Evolutionary conservation across 2,329 filamentous ascomycete species (phyloP).

Genomic region (Penicillium sp.): DNA sequence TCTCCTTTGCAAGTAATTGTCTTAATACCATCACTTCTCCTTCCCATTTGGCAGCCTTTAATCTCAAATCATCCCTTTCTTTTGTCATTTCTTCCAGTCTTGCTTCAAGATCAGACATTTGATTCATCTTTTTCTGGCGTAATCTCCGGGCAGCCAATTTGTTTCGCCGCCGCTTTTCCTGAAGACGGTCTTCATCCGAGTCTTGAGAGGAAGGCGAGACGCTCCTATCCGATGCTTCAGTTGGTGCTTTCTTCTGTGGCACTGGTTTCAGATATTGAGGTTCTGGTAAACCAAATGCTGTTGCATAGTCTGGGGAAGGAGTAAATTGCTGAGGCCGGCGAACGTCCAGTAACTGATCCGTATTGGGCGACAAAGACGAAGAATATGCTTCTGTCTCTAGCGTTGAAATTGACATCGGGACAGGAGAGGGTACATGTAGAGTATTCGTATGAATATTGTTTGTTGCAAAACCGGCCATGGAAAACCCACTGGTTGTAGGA

Average conservation of each 20-base stretch:
- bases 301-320: not conserved
- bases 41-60: conserved; percentile 18
- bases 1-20: conserved; percentile 12
- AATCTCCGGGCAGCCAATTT: conserved; percentile 17
- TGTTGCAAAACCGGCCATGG: not conserved
- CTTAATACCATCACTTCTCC: conserved; percentile 16
- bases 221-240: not conserved
- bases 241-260: not conserved
- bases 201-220: conserved; percentile 17
- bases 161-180: conserved; percentile 16
- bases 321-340: not conserved
- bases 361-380: not conserved
- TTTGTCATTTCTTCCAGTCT: conserved; percentile 14
- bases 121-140: conserved; percentile 18
- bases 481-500: no score
- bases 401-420: not conserved
- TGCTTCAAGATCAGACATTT: conserved; percentile 15
- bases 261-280: not conserved
- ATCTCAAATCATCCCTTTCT: conserved; percentile 14
- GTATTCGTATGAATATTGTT: not conserved
- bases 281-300: not conserved
- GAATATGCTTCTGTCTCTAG: conserved; percentile 1
- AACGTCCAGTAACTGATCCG: not conserved
- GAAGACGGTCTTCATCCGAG: conserved; percentile 13
- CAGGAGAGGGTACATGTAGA: not conserved